phyloP scores from a whole-genome alignment of 2,329 filamentous ascomycete genomes.

The Monosporascus sp. region DNA sequence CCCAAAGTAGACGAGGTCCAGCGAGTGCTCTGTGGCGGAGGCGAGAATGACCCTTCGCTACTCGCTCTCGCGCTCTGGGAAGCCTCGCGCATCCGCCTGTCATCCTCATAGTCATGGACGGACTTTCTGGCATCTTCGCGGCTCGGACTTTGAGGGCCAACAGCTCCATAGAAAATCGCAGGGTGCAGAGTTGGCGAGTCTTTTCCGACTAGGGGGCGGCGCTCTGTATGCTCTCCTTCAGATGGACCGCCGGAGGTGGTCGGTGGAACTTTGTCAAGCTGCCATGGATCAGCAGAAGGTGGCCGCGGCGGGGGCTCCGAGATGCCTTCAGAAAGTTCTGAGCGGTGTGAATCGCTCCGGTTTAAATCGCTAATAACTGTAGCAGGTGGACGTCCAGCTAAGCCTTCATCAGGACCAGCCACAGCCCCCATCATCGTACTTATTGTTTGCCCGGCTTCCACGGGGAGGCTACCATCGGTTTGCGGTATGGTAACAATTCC shows the following conservation, averaged over 20 bases:
- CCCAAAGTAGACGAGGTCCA: conserved; percentile 27
- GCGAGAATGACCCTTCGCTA: conserved; percentile 20
- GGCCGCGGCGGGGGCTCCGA: conserved; percentile 28
- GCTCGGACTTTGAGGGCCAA: conserved; percentile 1
- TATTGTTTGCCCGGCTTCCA: conserved; percentile 20
- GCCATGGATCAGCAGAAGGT: conserved; percentile 40
- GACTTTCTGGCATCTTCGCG: conserved; percentile 7
- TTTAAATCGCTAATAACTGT: conserved; percentile 14
- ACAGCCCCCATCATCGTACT: conserved; percentile 19
- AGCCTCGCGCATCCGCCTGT: conserved; percentile 18
- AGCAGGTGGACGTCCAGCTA: conserved; percentile 10
- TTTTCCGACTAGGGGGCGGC: conserved; percentile 14
- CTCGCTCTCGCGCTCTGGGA: conserved; percentile 18
- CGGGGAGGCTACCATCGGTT: conserved; percentile 17
- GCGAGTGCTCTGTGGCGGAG: conserved; percentile 21
- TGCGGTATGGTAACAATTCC: background rate
- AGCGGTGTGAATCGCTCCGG: conserved; percentile 20
- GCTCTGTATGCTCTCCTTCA: conserved; percentile 17
- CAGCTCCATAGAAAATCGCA: background rate
- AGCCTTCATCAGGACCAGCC: conserved; percentile 18
- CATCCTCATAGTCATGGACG: conserved; percentile 15
- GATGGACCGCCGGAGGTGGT: conserved; percentile 10
- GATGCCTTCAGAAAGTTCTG: conserved; percentile 16
- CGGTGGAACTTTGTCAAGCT: conserved; percentile 26
- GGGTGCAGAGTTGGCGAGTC: conserved; percentile 27